Evolutionary conservation across 345 rosid species (phyloP).

Genomic region (Cardamine chenopodiifolia): DNA sequence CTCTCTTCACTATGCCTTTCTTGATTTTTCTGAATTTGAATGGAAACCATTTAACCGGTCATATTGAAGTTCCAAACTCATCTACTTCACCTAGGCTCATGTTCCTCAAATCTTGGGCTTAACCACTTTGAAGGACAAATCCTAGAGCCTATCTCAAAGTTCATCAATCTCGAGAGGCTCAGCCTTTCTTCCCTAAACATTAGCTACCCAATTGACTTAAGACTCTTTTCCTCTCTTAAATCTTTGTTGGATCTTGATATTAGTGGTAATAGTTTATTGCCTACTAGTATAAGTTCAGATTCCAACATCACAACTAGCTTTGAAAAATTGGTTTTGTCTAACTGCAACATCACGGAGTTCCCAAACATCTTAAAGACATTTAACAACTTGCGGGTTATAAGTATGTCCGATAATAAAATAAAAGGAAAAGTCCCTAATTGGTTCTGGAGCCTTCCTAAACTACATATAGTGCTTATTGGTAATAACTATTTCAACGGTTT

Average conservation of each 20-base stretch:
- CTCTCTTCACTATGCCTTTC: slow-evolving; percentile 1
- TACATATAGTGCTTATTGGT: neutral
- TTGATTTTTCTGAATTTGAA: neutral
- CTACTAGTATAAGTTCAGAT: neutral
- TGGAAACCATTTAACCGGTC: neutral
- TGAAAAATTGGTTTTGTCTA: neutral
- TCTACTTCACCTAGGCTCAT: no score
- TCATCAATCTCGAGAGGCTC: neutral
- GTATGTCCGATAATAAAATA: neutral
- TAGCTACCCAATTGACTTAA: neutral
- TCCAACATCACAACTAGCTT: neutral
- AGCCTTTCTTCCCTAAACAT: neutral
- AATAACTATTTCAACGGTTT: neutral
- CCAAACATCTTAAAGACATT: neutral
- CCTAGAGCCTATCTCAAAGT: slow-evolving; percentile 9
- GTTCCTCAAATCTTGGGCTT: neutral
- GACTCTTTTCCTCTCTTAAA: neutral
- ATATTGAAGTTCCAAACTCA: slow-evolving; percentile 10
- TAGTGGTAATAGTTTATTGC: neutral
- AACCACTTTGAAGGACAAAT: slow-evolving; percentile 6
- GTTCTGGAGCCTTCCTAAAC: neutral
- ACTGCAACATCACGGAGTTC: neutral
- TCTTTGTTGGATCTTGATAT: neutral
- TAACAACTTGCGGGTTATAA: neutral
- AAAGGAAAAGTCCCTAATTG: neutral